Percentiles rank a stretch among this genome's conserved stretches.
These are phyloP conservation scores for Serendipita sp. DNA, from an alignment of 768 basidiomycete species.

Conservation along the genomic window DNA sequence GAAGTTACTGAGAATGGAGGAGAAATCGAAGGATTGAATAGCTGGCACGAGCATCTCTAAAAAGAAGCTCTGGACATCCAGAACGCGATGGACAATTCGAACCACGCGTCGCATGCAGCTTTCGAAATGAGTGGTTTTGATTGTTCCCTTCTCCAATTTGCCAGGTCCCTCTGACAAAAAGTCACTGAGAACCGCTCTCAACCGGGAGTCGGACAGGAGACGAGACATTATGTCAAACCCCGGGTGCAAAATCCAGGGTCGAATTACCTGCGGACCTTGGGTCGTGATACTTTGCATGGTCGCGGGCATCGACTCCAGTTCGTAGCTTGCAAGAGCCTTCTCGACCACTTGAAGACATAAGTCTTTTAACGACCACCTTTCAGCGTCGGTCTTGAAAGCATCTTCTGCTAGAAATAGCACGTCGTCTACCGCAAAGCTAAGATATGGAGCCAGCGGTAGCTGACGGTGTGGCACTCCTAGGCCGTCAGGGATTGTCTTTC, in stretches of 20 bases:
- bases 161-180: conserved; percentile 71
- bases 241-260: conserved; percentile 53
- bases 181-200: conserved; percentile 60
- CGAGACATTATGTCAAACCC: conserved; percentile 78
- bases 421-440: conserved; percentile 76
- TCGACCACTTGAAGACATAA: conserved; percentile 75
- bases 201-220: conserved; percentile 50
- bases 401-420: conserved; percentile 35
- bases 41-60: conserved; percentile 70
- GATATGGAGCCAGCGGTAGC: conserved; percentile 68
- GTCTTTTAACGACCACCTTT: conserved; percentile 80
- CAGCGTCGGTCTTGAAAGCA: conserved; percentile 57
- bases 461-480: conserved; percentile 68
- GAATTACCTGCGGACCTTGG: conserved; percentile 33
- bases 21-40: conserved; percentile 45
- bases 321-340: conserved; percentile 63
- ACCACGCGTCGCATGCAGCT: conserved; percentile 67
- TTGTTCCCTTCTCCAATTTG: conserved; percentile 37
- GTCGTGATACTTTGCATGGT: conserved; percentile 36
- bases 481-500: conserved; percentile 64
- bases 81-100: conserved; percentile 60
- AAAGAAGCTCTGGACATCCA: conserved; percentile 82
- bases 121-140: conserved; percentile 45
- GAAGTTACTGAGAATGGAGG: conserved; percentile 18
- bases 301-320: conserved; percentile 55